These are phyloP conservation scores for Voacanga thouarsii DNA, from an alignment of 257 asterid genomes.

Conservation along the genomic window DNA sequence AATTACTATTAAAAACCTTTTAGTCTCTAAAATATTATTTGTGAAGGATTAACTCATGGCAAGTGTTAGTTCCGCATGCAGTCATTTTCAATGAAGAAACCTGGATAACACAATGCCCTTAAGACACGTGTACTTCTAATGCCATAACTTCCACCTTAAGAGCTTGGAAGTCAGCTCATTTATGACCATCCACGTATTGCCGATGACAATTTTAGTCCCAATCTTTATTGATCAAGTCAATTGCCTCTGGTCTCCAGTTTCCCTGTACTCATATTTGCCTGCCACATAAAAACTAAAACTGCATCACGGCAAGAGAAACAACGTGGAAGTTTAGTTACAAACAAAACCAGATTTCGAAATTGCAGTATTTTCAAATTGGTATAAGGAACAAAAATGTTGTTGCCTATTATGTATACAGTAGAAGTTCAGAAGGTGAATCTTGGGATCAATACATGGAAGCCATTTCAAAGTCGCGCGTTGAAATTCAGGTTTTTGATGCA, in stretches of 20 bases:
- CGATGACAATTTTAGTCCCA: conserved; percentile 6
- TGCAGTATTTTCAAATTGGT: background rate
- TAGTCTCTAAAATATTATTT: background rate
- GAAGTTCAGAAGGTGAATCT: background rate
- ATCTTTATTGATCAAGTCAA: conserved; percentile 7
- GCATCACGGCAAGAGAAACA: background rate
- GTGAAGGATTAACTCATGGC: background rate
- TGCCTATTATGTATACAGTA: background rate
- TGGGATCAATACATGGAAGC: background rate
- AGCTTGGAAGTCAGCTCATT: conserved; percentile 23
- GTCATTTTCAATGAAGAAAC: background rate
- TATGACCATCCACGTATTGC: conserved; percentile 28
- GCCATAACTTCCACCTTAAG: conserved; percentile 16
- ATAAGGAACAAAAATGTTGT: background rate
- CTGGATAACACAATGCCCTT: background rate
- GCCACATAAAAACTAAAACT: background rate
- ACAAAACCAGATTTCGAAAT: conserved; percentile 6
- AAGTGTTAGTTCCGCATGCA: background rate
- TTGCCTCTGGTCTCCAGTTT: conserved; percentile 13
- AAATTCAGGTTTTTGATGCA: background rate
- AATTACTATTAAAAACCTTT: too few species aligned
- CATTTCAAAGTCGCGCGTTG: conserved; percentile 1
- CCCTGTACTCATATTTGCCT: background rate
- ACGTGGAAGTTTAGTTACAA: conserved; percentile 8
- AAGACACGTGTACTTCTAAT: conserved; percentile 3